These are phyloP conservation scores for Fibroporia radiculosa DNA, from an alignment of 768 basidiomycete genomes.

Conservation along the genomic window DNA sequence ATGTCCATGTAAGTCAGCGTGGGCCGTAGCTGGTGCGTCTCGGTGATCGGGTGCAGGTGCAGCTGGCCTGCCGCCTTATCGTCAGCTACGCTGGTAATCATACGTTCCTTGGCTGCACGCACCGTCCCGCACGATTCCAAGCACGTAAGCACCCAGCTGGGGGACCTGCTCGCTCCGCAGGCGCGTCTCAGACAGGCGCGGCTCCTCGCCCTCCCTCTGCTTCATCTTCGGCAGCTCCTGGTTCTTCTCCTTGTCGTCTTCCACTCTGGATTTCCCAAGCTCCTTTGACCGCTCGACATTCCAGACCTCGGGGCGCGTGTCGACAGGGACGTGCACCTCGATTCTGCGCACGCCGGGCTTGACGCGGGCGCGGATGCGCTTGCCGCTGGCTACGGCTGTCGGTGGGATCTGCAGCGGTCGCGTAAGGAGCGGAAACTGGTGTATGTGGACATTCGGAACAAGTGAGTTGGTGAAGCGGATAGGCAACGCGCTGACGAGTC, in stretches of 20 bases:
- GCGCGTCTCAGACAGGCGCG: slow-evolving; percentile 61
- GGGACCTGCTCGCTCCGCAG: slow-evolving; percentile 66
- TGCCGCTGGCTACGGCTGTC: slow-evolving; percentile 63
- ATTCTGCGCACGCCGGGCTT: slow-evolving; percentile 55
- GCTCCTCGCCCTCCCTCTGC: slow-evolving; percentile 43
- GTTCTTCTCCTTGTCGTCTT: slow-evolving; percentile 76
- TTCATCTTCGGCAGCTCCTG: slow-evolving; percentile 42
- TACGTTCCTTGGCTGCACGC: too few relatives aligned
- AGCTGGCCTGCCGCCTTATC: slow-evolving; percentile 44
- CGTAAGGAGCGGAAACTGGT: slow-evolving; percentile 74
- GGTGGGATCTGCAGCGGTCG: slow-evolving; percentile 73
- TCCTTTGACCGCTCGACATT: slow-evolving; percentile 62
- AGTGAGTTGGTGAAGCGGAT: slow-evolving; percentile 63
- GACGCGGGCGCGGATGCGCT: slow-evolving; percentile 65
- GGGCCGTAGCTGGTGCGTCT: slow-evolving; percentile 78
- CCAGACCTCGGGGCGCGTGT: slow-evolving; percentile 75
- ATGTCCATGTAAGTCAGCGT: slow-evolving; percentile 76
- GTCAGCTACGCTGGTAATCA: background rate
- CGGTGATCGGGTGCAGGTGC: slow-evolving; percentile 69
- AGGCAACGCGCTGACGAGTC: slow-evolving; percentile 60
- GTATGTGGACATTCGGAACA: slow-evolving; percentile 59
- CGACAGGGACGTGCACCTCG: slow-evolving; percentile 79
- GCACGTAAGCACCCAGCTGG: slow-evolving; percentile 58
- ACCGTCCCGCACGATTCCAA: slow-evolving; percentile 76
- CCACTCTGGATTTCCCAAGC: slow-evolving; percentile 54